These are phyloP conservation scores for Oryza coarctata DNA, from an alignment of 176 grass and related monocot species.

Conservation along the genomic window DNA sequence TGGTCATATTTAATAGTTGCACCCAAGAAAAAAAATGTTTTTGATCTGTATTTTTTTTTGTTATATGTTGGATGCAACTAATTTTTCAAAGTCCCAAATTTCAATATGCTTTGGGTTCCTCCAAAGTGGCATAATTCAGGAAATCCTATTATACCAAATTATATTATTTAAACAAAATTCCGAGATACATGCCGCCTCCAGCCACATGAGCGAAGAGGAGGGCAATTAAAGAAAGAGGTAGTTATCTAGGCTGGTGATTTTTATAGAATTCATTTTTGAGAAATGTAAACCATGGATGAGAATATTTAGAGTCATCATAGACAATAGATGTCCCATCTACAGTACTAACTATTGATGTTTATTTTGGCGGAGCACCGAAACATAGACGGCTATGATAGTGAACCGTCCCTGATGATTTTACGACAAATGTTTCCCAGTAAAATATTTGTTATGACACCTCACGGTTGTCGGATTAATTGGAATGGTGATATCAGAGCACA, in stretches of 20 bases:
- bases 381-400: background rate
- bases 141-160: background rate
- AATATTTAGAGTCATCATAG: background rate
- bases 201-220: background rate
- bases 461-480: background rate
- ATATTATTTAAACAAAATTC: background rate
- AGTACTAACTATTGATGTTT: background rate
- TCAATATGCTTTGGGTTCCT: background rate
- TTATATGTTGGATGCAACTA: background rate
- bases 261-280: background rate
- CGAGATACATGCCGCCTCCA: background rate
- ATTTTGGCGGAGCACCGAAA: background rate
- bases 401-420: background rate
- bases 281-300: too few relatives aligned
- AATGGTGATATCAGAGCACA: background rate
- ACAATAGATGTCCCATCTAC: too few relatives aligned
- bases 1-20: background rate
- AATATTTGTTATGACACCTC: background rate
- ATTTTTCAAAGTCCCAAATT: background rate
- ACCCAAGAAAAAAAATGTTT: too few relatives aligned
- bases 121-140: background rate
- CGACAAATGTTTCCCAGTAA: background rate
- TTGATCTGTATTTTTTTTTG: background rate
- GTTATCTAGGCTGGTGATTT: too few relatives aligned
- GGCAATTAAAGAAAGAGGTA: background rate